Evolutionary conservation across 169 alveolate genomes (phyloP).

Genomic region (Neospora caninum): DNA sequence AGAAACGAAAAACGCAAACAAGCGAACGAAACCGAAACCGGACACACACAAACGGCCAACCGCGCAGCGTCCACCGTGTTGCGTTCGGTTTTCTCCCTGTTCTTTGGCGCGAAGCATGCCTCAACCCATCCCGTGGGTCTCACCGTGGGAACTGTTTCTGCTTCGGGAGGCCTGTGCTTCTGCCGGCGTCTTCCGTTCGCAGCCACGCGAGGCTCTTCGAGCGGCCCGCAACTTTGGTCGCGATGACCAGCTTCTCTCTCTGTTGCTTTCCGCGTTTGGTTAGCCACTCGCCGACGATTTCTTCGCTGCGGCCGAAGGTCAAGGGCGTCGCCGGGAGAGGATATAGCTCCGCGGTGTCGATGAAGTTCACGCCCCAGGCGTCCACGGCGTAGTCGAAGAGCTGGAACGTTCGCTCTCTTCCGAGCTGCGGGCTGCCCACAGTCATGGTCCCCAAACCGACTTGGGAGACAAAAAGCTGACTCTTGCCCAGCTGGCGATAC

Average conservation of each 20-base stretch:
- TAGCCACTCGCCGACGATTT: slow-evolving; percentile 54
- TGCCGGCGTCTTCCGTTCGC: background rate
- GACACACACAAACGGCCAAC: too few relatives aligned
- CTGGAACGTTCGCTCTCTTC: slow-evolving; percentile 75
- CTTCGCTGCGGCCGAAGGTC: slow-evolving; percentile 79
- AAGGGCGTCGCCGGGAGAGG: slow-evolving; percentile 83
- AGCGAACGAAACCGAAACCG: too few relatives aligned
- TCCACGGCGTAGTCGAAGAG: slow-evolving; percentile 83
- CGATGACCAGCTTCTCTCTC: slow-evolving; percentile 76
- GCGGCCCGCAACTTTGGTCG: slow-evolving; percentile 82
- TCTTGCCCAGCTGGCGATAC: slow-evolving; percentile 70
- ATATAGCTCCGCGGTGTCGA: slow-evolving; percentile 88
- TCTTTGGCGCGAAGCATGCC: too few relatives aligned
- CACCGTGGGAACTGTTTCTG: background rate
- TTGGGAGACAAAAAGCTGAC: slow-evolving; percentile 81
- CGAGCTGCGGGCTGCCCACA: slow-evolving; percentile 79
- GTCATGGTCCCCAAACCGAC: slow-evolving; percentile 90
- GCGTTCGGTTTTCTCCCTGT: too few relatives aligned
- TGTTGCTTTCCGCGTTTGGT: background rate
- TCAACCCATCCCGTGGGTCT: background rate
- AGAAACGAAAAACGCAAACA: too few relatives aligned
- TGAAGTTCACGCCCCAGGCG: slow-evolving; percentile 79
- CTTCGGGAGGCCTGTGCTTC: background rate
- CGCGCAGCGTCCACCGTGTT: too few relatives aligned
- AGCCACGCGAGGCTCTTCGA: slow-evolving; percentile 74